Evolutionary conservation across 1,284 basidiomycete species (phyloP).

Genomic region (Cutaneotrichosporon cyanovorans): DNA sequence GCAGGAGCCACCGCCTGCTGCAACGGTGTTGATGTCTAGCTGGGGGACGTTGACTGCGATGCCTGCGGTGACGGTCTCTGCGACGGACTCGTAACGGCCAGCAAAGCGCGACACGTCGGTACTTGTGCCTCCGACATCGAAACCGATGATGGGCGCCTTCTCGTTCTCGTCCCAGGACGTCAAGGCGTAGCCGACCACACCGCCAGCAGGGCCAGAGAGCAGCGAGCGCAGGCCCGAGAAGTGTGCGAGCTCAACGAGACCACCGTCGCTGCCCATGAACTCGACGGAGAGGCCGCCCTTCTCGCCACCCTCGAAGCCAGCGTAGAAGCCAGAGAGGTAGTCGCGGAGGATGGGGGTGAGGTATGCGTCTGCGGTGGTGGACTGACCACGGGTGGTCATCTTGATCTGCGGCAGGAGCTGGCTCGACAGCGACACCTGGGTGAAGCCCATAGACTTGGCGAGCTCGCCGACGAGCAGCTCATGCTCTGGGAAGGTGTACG

Average conservation of each 20-base stretch:
- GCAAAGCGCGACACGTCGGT: slow-evolving; percentile 85
- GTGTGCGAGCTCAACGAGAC: slow-evolving; percentile 66
- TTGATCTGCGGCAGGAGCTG: slow-evolving; percentile 85
- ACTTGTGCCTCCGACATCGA: slow-evolving; percentile 80
- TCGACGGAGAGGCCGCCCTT: slow-evolving; percentile 40
- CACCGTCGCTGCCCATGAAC: slow-evolving; percentile 85
- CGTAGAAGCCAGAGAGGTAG: slow-evolving; percentile 89
- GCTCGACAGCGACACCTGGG: slow-evolving; percentile 78
- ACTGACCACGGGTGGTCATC: slow-evolving; percentile 86
- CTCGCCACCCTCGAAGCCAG: slow-evolving; percentile 63
- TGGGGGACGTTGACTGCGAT: slow-evolving; percentile 83
- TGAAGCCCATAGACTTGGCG: slow-evolving; percentile 71
- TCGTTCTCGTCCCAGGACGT: slow-evolving; percentile 29
- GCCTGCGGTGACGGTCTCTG: slow-evolving; percentile 85
- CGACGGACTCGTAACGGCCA: slow-evolving; percentile 76
- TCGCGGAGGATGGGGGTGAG: slow-evolving; percentile 78
- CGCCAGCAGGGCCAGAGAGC: slow-evolving; percentile 47
- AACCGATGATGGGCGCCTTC: slow-evolving; percentile 28
- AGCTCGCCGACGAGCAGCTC: slow-evolving; percentile 66
- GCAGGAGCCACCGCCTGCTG: slow-evolving; percentile 78
- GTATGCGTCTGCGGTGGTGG: slow-evolving; percentile 92
- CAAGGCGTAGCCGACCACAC: slow-evolving; percentile 35
- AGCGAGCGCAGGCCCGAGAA: slow-evolving; percentile 86
- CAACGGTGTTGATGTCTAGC: slow-evolving; percentile 74
- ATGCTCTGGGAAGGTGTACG: slow-evolving; percentile 56